Evolutionary conservation across 306 rosid species (phyloP).

Genomic region (Cercis canadensis): DNA sequence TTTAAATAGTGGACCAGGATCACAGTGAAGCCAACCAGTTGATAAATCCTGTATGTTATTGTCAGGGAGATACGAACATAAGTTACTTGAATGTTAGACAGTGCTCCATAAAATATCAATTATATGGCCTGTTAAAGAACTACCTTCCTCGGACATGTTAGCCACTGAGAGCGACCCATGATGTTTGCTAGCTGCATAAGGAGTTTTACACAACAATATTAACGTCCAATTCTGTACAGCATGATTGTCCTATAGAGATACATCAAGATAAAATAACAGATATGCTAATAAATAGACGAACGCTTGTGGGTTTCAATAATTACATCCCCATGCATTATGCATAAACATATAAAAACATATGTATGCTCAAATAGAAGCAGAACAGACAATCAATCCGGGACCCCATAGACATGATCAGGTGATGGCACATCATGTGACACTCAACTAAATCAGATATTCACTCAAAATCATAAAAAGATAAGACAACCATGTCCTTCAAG

Average conservation of each 20-base stretch:
- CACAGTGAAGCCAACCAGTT: constrained; percentile 94
- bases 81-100: constrained; percentile 32
- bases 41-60: constrained; percentile 81
- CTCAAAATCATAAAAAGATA: no score
- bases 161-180: constrained; percentile 90
- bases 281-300: neutral
- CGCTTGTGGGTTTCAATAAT: neutral
- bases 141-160: constrained; percentile 99
- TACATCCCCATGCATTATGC: neutral
- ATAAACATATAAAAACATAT: neutral
- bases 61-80: constrained; percentile 30
- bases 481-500: no score
- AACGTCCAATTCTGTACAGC: constrained; percentile 33
- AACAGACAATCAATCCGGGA: neutral
- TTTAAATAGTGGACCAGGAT: constrained; percentile 89
- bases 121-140: constrained; percentile 32
- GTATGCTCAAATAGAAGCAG: neutral
- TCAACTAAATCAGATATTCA: neutral
- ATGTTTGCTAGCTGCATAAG: constrained; percentile 84
- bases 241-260: constrained; percentile 3
- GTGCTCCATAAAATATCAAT: constrained; percentile 22
- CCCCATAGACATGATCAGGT: neutral
- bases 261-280: neutral
- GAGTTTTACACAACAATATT: constrained; percentile 36
- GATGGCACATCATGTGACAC: neutral